A percentile compares a stretch with the other conserved stretches of the same genome.
Evolutionary conservation across 2,329 filamentous ascomycete species (phyloP).

Genomic region (Blastomyces parvus): DNA sequence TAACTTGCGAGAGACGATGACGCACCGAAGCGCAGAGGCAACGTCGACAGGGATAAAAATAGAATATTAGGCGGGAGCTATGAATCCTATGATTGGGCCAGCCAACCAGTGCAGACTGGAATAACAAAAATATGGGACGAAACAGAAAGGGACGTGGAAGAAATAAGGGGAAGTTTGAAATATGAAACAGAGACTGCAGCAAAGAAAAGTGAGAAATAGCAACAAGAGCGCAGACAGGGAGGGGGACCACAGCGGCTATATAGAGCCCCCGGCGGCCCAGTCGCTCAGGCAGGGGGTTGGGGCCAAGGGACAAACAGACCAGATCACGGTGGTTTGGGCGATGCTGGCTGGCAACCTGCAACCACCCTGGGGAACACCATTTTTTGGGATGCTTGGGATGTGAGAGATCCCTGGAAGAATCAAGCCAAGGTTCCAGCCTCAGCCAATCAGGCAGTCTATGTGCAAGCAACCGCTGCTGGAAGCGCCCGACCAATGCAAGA

Average conservation of each 20-base stretch:
- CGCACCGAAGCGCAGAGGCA: neutral
- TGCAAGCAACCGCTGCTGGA: neutral
- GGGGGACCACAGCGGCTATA: conserved; percentile 9
- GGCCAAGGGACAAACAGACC: neutral
- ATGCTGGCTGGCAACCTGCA: neutral
- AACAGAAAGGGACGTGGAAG: neutral
- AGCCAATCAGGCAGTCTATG: neutral
- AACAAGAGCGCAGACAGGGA: neutral
- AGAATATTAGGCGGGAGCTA: neutral
- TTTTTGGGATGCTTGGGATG: neutral
- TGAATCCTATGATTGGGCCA: conserved; percentile 10
- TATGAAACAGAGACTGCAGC: conserved; percentile 7
- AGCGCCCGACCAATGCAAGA: conserved; percentile 1
- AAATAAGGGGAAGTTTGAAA: neutral
- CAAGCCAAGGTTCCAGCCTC: neutral
- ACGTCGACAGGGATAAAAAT: conserved; percentile 6
- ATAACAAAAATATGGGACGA: neutral
- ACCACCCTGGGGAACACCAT: neutral
- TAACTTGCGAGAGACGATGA: neutral
- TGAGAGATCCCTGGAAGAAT: neutral
- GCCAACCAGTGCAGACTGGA: conserved; percentile 5
- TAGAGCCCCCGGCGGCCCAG: neutral
- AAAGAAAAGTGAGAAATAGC: conserved; percentile 2
- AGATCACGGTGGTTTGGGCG: neutral
- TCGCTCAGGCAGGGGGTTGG: neutral